These are phyloP conservation scores for Typha latifolia DNA, from an alignment of 176 grass and related monocot genomes.

Conservation along the genomic window DNA sequence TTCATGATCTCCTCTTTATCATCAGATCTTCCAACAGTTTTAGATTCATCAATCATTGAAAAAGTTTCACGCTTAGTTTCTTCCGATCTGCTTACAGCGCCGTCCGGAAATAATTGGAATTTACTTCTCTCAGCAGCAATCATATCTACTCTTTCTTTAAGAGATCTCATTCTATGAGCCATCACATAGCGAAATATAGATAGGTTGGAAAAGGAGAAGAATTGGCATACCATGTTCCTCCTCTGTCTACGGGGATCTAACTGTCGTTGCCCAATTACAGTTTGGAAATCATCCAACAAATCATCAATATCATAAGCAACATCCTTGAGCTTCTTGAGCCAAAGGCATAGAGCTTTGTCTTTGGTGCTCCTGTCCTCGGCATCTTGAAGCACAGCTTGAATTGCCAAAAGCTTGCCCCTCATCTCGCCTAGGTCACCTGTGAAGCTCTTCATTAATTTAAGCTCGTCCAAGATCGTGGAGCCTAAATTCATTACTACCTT, in stretches of 20 bases:
- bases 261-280: background rate
- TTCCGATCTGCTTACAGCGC: conserved; percentile 2
- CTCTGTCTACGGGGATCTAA: background rate
- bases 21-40: conserved; percentile 24
- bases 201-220: conserved; percentile 15
- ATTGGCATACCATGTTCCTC: background rate
- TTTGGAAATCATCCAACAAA: conserved; percentile 22
- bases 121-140: conserved; percentile 9
- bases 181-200: background rate
- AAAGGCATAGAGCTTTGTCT: conserved; percentile 13
- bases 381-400: conserved; percentile 16
- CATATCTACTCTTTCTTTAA: conserved; percentile 17
- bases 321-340: conserved; percentile 28
- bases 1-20: conserved; percentile 51
- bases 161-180: background rate
- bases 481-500: too few species aligned
- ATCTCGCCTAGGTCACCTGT: background rate
- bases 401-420: conserved; percentile 9
- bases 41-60: conserved; percentile 25
- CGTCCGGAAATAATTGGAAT: conserved; percentile 7
- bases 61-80: conserved; percentile 24
- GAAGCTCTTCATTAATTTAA: background rate
- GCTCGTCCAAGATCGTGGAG: too few species aligned
- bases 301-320: conserved; percentile 23
- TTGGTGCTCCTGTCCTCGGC: conserved; percentile 19